phyloP scores from a whole-genome alignment of 2,329 filamentous ascomycete genomes.

The Drechslerella coelobrocha region DNA sequence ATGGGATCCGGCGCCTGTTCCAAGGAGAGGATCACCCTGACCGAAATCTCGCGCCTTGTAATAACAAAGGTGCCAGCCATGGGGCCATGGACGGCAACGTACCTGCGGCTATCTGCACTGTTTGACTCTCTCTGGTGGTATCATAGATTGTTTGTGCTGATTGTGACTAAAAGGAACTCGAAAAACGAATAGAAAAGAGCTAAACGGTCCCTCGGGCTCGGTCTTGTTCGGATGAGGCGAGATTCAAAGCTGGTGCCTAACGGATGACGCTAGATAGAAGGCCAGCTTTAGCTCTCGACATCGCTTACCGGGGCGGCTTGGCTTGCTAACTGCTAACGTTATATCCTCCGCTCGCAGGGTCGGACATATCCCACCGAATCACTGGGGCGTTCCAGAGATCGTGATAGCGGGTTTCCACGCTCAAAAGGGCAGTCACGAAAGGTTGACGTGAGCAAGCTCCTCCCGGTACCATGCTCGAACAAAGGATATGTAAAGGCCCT shows the following conservation, averaged over 20 bases:
- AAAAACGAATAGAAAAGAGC: conserved; percentile 33
- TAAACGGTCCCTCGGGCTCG: conserved; percentile 42
- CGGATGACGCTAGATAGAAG: conserved; percentile 44
- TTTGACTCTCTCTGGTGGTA: conserved; percentile 48
- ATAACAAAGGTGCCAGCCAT: too few relatives aligned
- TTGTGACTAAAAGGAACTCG: conserved; percentile 49
- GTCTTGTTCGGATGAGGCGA: conserved; percentile 49
- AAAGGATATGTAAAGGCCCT: conserved; percentile 1
- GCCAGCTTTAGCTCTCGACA: conserved; percentile 21
- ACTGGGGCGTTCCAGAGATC: conserved; percentile 40
- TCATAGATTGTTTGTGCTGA: conserved; percentile 37
- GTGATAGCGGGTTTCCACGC: conserved; percentile 43
- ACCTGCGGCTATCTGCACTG: conserved; percentile 47
- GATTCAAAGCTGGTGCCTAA: conserved; percentile 47
- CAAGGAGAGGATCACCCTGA: conserved; percentile 22
- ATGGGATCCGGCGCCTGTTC: conserved; percentile 28
- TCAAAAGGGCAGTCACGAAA: conserved; percentile 48
- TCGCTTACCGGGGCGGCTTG: conserved; percentile 42
- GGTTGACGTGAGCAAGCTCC: conserved; percentile 30
- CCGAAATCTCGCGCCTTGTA: conserved; percentile 24
- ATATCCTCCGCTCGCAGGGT: conserved; percentile 50
- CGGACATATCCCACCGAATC: conserved; percentile 49
- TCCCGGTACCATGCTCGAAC: conserved; percentile 16
- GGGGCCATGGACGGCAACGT: conserved; percentile 1
- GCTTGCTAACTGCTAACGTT: conserved; percentile 41